Evolutionary conservation across 2,329 filamentous ascomycete species (phyloP).

Genomic region (Fusarium luffae): DNA sequence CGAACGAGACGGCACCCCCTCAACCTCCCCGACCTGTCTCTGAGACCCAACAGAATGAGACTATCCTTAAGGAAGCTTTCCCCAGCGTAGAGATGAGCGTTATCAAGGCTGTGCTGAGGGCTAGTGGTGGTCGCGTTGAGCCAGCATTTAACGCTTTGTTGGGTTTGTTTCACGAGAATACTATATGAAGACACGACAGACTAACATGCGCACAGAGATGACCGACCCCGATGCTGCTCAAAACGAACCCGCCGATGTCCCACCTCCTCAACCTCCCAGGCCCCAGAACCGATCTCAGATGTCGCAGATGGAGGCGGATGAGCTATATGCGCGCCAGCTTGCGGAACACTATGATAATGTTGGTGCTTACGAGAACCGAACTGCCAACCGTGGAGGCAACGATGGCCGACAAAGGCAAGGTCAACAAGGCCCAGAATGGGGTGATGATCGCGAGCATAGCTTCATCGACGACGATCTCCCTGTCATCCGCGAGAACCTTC

Average conservation of each 20-base stretch:
- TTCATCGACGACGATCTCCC: slow-evolving; percentile 98
- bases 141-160: slow-evolving; percentile 95
- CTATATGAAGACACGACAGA: neutral
- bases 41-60: slow-evolving; percentile 85
- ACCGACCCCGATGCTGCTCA: slow-evolving; percentile 77
- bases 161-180: slow-evolving; percentile 60
- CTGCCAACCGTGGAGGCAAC: slow-evolving; percentile 56
- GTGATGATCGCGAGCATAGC: slow-evolving; percentile 81
- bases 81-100: slow-evolving; percentile 82
- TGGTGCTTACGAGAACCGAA: slow-evolving; percentile 67
- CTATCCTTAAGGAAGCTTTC: slow-evolving; percentile 93
- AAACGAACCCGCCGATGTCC: slow-evolving; percentile 65
- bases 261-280: slow-evolving; percentile 83
- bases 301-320: slow-evolving; percentile 89
- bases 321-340: slow-evolving; percentile 90
- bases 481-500: slow-evolving; percentile 90
- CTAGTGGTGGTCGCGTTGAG: slow-evolving; percentile 88
- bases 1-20: slow-evolving; percentile 67
- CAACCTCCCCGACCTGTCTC: slow-evolving; percentile 88
- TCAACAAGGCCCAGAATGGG: slow-evolving; percentile 47
- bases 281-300: slow-evolving; percentile 72
- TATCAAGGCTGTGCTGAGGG: slow-evolving; percentile 86
- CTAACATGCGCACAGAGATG: slow-evolving; percentile 67
- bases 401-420: slow-evolving; percentile 52
- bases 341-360: slow-evolving; percentile 86